Base-by-base conservation (phyloP, 805 yeast genomes). In the Metschnikowia baotianmanensis region DNA sequence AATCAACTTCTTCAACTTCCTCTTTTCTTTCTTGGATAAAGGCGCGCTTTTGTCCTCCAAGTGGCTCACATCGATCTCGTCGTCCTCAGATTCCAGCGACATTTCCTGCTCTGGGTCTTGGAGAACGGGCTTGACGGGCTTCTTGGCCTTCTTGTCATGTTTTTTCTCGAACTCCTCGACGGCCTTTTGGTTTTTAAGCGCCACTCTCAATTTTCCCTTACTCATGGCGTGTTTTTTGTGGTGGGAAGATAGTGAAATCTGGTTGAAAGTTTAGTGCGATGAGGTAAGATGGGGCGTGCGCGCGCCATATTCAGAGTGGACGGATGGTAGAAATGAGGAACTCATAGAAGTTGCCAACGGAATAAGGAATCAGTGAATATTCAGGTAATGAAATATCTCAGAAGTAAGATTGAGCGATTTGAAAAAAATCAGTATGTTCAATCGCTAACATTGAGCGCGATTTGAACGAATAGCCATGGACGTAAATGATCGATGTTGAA, bases 11-110 rank as follows among this genome's bases (percentile, higher is more conserved):
- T 78, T 78, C 61, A 78, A 63, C 53, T 72, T 67, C 65, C 85
- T 77, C 57, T 71, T 73, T 37, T 80, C 85, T 52, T 80, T 83
- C 62, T 77, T 81, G 34, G 86, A 80, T 42, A 82, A 66, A 15
- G 72, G 46, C 9, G 45, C 35, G 28, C 38, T 46, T 24, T 42
- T 40, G 33, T 28, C 36, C 17, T 23, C 41, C 34, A 42, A 21
- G 9, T 40, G 65, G 18, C 61, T 57, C 48, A 80, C 72, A 48
- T 79, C 65, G 43, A 76, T 77, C 19, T 62, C 75, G 31, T 56
- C 63, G 9, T 45, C 51, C 34, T 58, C 67, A 17, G 48, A 43
- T 47, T 54, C 52, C 39, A 49, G 50, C n/a, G 31, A 38, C 22
- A 32, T 36, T n/a, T 42, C 40, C 4, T 31, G 37, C 24, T 37